Evolutionary conservation across 257 asterid species (phyloP).

Genomic region (Solanum tarapatanum): DNA sequence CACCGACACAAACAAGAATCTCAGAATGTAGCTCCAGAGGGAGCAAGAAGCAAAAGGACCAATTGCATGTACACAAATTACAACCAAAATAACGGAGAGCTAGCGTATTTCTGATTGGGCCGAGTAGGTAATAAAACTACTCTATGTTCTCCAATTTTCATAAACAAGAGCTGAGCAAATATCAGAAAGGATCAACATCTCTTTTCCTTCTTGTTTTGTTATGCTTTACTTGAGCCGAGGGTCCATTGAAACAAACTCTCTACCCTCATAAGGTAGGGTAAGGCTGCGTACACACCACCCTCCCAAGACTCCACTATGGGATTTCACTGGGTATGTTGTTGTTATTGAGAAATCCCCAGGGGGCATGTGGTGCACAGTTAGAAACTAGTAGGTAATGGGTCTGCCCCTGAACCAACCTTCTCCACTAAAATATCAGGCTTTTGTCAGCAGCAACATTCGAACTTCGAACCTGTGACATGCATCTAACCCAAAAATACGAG

Average conservation of each 20-base stretch:
- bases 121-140: not conserved
- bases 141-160: not conserved
- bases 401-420: not conserved
- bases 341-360: not conserved
- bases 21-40: not conserved
- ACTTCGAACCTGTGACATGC: not conserved
- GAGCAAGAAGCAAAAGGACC: not conserved
- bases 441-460: not conserved
- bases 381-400: not conserved
- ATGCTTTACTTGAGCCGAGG: not conserved
- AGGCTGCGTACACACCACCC: not conserved
- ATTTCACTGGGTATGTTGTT: not conserved
- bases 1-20: not conserved
- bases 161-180: not conserved
- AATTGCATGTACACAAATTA: not conserved
- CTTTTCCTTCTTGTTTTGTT: not conserved
- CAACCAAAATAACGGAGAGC: not conserved
- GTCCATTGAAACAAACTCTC: not conserved
- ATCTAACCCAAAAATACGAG: not conserved
- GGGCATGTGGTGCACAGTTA: not conserved
- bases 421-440: not conserved
- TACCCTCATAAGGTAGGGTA: not conserved
- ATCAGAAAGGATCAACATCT: not conserved
- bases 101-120: not conserved
- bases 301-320: not conserved